phyloP scores from a whole-genome alignment of 352 stramenopile genomes.

The Phytophthora citricola region DNA sequence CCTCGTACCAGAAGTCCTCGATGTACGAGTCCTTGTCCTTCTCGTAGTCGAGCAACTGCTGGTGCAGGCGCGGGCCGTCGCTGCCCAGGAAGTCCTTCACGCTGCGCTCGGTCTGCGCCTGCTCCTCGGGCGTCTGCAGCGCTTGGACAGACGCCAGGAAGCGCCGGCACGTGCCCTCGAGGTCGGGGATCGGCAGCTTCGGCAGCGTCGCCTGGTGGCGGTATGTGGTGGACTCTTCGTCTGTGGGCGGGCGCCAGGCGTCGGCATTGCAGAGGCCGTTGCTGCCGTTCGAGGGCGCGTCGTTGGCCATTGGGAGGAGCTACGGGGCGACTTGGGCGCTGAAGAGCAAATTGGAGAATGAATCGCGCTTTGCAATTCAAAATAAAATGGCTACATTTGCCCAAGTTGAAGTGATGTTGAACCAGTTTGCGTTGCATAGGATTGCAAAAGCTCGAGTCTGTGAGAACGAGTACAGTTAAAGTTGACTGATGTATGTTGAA shows the following conservation, averaged over 20 bases:
- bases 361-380: neutral
- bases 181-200: conserved; percentile 86
- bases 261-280: neutral
- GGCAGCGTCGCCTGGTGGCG: conserved; percentile 74
- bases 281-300: conserved; percentile 7
- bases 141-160: conserved; percentile 81
- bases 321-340: conserved; percentile 1
- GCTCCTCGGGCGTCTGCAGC: conserved; percentile 79
- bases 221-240: conserved; percentile 69
- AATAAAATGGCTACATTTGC: conserved; percentile 15
- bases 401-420: conserved; percentile 3
- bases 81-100: conserved; percentile 67
- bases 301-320: conserved; percentile 5
- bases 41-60: conserved; percentile 75
- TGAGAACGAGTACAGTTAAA: neutral
- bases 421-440: conserved; percentile 15
- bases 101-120: conserved; percentile 49
- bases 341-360: conserved; percentile 14
- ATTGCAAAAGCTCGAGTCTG: conserved; percentile 7
- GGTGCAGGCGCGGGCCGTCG: conserved; percentile 79
- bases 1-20: conserved; percentile 96
- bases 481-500: neutral
- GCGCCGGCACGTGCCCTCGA: conserved; percentile 79
- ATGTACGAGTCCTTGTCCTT: conserved; percentile 84
- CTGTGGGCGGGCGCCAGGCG: conserved; percentile 32